Evolutionary conservation across 768 basidiomycete genomes (phyloP).

Genomic region (Auriscalpium microsporum): DNA sequence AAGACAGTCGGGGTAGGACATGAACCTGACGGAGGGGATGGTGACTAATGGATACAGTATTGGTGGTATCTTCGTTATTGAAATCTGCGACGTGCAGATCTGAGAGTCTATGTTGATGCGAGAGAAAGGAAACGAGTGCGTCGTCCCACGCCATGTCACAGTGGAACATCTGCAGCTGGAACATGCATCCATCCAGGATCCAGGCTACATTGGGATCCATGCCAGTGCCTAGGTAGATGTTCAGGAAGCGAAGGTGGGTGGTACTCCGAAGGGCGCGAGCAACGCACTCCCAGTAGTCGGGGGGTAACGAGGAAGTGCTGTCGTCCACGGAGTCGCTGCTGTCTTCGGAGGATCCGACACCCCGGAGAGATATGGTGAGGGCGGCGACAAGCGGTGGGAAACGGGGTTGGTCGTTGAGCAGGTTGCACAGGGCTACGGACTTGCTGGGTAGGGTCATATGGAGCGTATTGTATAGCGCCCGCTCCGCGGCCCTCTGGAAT

Average conservation of each 20-base stretch:
- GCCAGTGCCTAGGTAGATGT: conserved; percentile 31
- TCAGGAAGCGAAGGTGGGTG: conserved; percentile 41
- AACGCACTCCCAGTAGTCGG: conserved; percentile 43
- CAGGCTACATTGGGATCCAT: conserved; percentile 25
- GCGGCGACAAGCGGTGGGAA: conserved; percentile 46
- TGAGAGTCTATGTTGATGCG: conserved; percentile 35
- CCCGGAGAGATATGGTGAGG: conserved; percentile 39
- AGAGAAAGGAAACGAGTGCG: conserved; percentile 44
- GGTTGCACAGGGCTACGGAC: conserved; percentile 37
- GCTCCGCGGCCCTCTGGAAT: conserved; percentile 48
- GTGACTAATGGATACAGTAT: conserved; percentile 10
- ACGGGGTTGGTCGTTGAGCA: conserved; percentile 38
- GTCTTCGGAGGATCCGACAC: conserved; percentile 20
- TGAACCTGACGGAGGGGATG: conserved; percentile 20
- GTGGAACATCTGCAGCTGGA: conserved; percentile 51
- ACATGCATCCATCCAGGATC: conserved; percentile 34
- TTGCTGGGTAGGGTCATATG: conserved; percentile 33
- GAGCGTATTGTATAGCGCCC: conserved; percentile 51
- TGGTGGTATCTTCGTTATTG: conserved; percentile 18
- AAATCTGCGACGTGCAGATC: conserved; percentile 39
- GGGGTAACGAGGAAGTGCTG: conserved; percentile 18
- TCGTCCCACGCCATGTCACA: conserved; percentile 62
- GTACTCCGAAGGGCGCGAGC: conserved; percentile 41
- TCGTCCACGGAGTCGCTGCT: conserved; percentile 18
- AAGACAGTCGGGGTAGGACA: conserved; percentile 40